Conservation (phyloP, 2,329 filamentous ascomycete species). For the Fusarium floridanum region DNA sequence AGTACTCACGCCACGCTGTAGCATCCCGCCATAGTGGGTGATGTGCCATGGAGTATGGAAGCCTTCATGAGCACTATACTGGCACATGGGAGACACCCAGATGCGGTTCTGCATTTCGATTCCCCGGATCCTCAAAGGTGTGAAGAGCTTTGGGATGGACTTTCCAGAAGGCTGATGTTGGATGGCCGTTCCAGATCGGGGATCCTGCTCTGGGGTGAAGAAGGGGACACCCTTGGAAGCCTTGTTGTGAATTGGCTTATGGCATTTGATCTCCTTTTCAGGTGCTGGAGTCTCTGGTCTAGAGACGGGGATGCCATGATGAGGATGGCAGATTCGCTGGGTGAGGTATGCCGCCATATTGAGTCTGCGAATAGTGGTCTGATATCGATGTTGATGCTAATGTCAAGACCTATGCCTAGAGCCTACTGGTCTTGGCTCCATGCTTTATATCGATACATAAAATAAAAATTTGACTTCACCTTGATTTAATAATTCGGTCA, state of each 20-base stretch:
- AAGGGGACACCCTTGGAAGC: constrained; percentile 56
- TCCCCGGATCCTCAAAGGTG: constrained; percentile 60
- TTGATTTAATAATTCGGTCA: background rate
- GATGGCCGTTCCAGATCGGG: constrained; percentile 58
- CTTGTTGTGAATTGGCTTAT: constrained; percentile 38
- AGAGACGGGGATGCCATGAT: constrained; percentile 45
- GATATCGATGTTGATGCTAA: background rate
- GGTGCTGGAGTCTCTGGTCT: constrained; percentile 38
- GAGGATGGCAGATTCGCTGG: constrained; percentile 44
- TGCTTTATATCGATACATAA: background rate
- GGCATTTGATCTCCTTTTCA: constrained; percentile 40
- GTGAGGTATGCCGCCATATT: constrained; percentile 47
- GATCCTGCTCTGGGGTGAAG: constrained; percentile 62
- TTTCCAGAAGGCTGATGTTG: constrained; percentile 57
- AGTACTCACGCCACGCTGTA: constrained; percentile 70
- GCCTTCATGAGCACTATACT: constrained; percentile 62
- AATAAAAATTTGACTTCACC: background rate
- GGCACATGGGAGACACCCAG: constrained; percentile 61
- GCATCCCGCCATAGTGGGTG: constrained; percentile 79
- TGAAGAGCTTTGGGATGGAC: constrained; percentile 65
- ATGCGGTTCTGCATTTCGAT: constrained; percentile 61
- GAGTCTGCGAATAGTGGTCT: background rate
- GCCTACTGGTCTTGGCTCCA: background rate
- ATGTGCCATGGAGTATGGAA: constrained; percentile 80
- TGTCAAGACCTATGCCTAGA: background rate